A percentile compares a stretch with the other conserved stretches of the same genome.
Evolutionary conservation across 2,329 filamentous ascomycete species (phyloP).

Genomic region (Fusarium sp.): DNA sequence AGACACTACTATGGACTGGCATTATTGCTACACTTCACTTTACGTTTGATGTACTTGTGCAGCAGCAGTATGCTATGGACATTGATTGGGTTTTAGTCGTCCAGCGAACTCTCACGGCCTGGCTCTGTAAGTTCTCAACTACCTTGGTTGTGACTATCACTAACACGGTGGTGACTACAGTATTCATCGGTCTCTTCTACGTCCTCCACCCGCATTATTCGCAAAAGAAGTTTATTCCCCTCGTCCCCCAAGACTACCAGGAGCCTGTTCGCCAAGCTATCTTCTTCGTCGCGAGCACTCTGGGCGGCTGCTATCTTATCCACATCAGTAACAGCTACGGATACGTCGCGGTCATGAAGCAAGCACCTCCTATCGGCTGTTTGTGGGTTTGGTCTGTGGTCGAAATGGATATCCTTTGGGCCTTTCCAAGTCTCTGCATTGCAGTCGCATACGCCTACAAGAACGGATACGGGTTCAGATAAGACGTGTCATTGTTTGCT

Average conservation of each 20-base stretch:
- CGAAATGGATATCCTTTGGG: conserved; percentile 80
- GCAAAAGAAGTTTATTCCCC: conserved; percentile 62
- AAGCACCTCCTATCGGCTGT: conserved; percentile 86
- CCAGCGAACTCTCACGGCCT: conserved; percentile 64
- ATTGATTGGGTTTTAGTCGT: conserved; percentile 70
- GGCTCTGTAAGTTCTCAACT: conserved; percentile 58
- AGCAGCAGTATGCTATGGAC: conserved; percentile 79
- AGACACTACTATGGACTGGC: conserved; percentile 68
- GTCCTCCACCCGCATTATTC: conserved; percentile 66
- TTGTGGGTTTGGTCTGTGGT: conserved; percentile 95
- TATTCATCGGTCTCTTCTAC: conserved; percentile 68
- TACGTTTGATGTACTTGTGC: conserved; percentile 82
- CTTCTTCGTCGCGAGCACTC: conserved; percentile 72
- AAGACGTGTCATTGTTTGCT: conserved; percentile 10
- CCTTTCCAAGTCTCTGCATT: conserved; percentile 65
- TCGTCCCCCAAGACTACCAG: conserved; percentile 61
- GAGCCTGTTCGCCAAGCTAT: conserved; percentile 65
- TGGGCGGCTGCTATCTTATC: conserved; percentile 82
- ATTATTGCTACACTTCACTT: conserved; percentile 79
- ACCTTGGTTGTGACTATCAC: background rate
- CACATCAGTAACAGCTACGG: conserved; percentile 81
- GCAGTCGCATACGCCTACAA: conserved; percentile 61
- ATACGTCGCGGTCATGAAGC: conserved; percentile 92
- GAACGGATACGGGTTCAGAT: conserved; percentile 61
- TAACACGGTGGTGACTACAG: conserved; percentile 51